These are phyloP conservation scores for Triticum aestivum DNA, from an alignment of 176 grass and related monocot genomes.

Conservation along the genomic window IWGSC_CS_RefSeq_v2.1 NC_057812.1:508375150-508375649, in stretches of 20 bases:
- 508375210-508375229: slow-evolving; percentile 88
- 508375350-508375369: slow-evolving; percentile 78
- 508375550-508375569: slow-evolving; percentile 91
- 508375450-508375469: slow-evolving; percentile 85
- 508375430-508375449: slow-evolving; percentile 75
- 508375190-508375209: slow-evolving; percentile 91
- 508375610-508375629: slow-evolving; percentile 91
- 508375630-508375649: slow-evolving; percentile 85
- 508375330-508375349: slow-evolving; percentile 75
- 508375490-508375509: slow-evolving; percentile 85
- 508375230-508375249: slow-evolving; percentile 80
- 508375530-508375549: slow-evolving; percentile 93
- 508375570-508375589: slow-evolving; percentile 79
- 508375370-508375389: slow-evolving; percentile 90
- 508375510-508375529: slow-evolving; percentile 96
- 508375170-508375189: slow-evolving; percentile 89
- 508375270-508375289: slow-evolving; percentile 82
- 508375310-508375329: slow-evolving; percentile 69
- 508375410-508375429: slow-evolving; percentile 50
- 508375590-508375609: slow-evolving; percentile 72
- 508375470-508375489: slow-evolving; percentile 79
- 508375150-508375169: slow-evolving; percentile 84
- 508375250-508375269: slow-evolving; percentile 92
- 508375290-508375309: slow-evolving; percentile 91
- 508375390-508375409: slow-evolving; percentile 76